phyloP scores from a whole-genome alignment of 306 rosid genomes.

The Dicorynia guianensis region DNA sequence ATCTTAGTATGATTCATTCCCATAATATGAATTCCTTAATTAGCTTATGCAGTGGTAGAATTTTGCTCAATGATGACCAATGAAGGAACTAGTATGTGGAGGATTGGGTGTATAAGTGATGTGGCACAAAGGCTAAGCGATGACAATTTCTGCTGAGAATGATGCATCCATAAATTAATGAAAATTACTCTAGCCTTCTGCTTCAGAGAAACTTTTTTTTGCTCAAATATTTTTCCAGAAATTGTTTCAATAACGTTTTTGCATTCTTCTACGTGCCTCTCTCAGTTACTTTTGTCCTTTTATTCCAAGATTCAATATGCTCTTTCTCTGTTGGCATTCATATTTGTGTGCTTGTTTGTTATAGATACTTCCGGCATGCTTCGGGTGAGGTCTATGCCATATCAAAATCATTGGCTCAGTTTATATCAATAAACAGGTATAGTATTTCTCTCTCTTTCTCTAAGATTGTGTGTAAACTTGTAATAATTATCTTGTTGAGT shows the following conservation, averaged over 20 bases:
- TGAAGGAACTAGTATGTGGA: neutral
- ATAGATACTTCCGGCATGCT: slow-evolving; percentile 75
- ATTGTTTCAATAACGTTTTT: neutral
- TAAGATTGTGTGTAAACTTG: slow-evolving; percentile 3
- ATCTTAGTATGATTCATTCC: slow-evolving; percentile 33
- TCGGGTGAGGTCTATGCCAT: slow-evolving; percentile 64
- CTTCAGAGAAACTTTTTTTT: slow-evolving; percentile 3
- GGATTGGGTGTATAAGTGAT: slow-evolving; percentile 1
- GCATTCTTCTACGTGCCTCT: neutral
- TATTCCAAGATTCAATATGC: neutral
- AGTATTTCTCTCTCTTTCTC: neutral
- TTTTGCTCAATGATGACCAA: slow-evolving; percentile 6
- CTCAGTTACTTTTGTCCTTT: neutral
- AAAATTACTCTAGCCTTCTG: slow-evolving; percentile 16
- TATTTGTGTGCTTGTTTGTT: slow-evolving; percentile 33
- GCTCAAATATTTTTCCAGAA: slow-evolving; percentile 28
- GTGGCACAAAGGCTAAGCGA: slow-evolving; percentile 8
- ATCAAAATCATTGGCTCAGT: slow-evolving; percentile 75
- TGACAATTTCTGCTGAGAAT: slow-evolving; percentile 7
- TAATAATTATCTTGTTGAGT: slow-evolving; percentile 23
- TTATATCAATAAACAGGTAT: slow-evolving; percentile 72
- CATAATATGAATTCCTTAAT: slow-evolving; percentile 23
- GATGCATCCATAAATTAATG: slow-evolving; percentile 1
- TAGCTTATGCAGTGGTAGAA: slow-evolving; percentile 20
- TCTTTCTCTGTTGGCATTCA: slow-evolving; percentile 22